These are phyloP conservation scores for Alternaria infectoria DNA, from an alignment of 2,329 filamentous ascomycete species.

Conservation along the genomic window DNA sequence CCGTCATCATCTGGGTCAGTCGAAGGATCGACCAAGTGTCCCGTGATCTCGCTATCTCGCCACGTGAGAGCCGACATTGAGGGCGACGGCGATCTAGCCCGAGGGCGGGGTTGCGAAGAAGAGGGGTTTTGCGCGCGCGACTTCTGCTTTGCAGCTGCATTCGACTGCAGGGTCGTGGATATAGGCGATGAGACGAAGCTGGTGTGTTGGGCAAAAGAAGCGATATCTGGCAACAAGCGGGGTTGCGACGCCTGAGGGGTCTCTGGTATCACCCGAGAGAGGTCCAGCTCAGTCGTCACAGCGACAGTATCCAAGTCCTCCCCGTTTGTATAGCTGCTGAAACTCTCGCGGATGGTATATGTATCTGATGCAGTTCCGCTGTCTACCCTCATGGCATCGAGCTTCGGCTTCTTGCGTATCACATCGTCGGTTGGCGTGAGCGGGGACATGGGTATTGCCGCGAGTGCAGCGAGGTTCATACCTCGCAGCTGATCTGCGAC, in stretches of 20 bases:
- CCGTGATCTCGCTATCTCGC: slow-evolving; percentile 68
- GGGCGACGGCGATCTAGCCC: slow-evolving; percentile 39
- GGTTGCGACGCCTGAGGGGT: slow-evolving; percentile 41
- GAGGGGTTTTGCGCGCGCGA: slow-evolving; percentile 7
- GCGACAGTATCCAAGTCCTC: slow-evolving; percentile 11
- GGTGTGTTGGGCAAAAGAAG: slow-evolving; percentile 39
- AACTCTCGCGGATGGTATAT: slow-evolving; percentile 8
- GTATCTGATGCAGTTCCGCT: slow-evolving; percentile 21
- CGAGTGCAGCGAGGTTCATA: slow-evolving; percentile 35
- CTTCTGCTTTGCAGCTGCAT: slow-evolving; percentile 3
- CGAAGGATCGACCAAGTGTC: slow-evolving; percentile 58
- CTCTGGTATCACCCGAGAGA: slow-evolving; percentile 35
- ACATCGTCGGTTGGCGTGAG: slow-evolving; percentile 44
- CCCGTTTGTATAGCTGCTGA: neutral
- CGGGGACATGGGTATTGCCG: slow-evolving; percentile 42
- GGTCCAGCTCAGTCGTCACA: neutral
- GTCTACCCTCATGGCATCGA: slow-evolving; percentile 33
- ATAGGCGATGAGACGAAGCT: slow-evolving; percentile 29
- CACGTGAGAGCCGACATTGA: slow-evolving; percentile 54
- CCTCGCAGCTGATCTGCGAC: slow-evolving; percentile 46
- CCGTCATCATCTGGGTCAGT: slow-evolving; percentile 66
- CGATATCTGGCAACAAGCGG: slow-evolving; percentile 41
- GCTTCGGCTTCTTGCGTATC: slow-evolving; percentile 46
- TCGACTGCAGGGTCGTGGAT: slow-evolving; percentile 8
- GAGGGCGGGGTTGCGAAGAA: slow-evolving; percentile 25